A percentile compares a stretch with the other conserved stretches of the same genome.
Evolutionary conservation across 192 early-diverging fungal species (phyloP).

Genomic region (Gaertneriomyces semiglobifer): DNA sequence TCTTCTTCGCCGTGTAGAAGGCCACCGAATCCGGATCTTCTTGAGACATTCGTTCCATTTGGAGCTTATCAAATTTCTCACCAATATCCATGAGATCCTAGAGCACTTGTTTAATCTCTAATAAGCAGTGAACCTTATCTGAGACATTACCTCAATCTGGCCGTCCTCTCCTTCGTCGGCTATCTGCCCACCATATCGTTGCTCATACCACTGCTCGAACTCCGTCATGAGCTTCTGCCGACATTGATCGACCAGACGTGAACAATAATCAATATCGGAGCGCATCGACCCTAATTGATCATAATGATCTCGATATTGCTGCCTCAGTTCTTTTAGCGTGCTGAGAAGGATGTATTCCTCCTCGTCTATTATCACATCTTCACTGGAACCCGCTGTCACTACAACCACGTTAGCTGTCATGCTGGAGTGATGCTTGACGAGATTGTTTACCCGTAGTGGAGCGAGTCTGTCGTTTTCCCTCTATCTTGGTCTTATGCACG

Average conservation of each 20-base stretch:
- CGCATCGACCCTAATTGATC: constrained; percentile 35
- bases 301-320: constrained; percentile 42
- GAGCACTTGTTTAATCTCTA: constrained; percentile 3
- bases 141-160: constrained; percentile 18
- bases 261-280: constrained; percentile 52
- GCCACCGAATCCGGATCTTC: constrained; percentile 59
- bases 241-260: constrained; percentile 53
- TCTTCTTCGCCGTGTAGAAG: constrained; percentile 58
- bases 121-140: not conserved
- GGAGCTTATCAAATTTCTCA: constrained; percentile 57
- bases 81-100: constrained; percentile 60
- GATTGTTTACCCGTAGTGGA: constrained; percentile 9
- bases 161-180: constrained; percentile 30
- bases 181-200: constrained; percentile 40
- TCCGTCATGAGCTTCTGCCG: constrained; percentile 57
- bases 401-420: not conserved
- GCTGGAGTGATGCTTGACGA: not conserved
- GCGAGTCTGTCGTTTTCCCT: constrained; percentile 26
- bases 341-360: constrained; percentile 49
- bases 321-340: constrained; percentile 43
- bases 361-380: constrained; percentile 51
- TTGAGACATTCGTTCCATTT: constrained; percentile 56
- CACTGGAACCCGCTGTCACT: constrained; percentile 1
- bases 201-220: constrained; percentile 59
- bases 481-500: constrained; percentile 35